Conservation (phyloP, 148 eudicot genomes). For the Nepenthes mirabilis region DNA sequence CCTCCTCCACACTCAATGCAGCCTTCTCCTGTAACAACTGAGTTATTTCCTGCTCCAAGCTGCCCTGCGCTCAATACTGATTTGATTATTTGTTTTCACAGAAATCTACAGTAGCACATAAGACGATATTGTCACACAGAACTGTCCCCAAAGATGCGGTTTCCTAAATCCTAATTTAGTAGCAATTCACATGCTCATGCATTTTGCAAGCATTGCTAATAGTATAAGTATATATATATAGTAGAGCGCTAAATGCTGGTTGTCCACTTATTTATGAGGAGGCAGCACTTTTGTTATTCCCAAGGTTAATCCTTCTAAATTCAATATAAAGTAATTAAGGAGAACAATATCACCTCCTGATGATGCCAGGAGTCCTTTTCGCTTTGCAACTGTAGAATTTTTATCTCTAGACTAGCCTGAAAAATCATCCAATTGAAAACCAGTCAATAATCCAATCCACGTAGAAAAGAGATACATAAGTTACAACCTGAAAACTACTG, state of each 20-base stretch:
- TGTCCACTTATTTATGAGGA: background rate
- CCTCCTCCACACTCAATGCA: constrained; percentile 28
- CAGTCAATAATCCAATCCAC: background rate
- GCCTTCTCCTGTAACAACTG: constrained; percentile 40
- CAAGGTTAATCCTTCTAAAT: background rate
- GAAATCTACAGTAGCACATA: background rate
- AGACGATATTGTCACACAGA: background rate
- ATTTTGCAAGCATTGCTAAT: too few relatives aligned
- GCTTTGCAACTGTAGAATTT: constrained; percentile 27
- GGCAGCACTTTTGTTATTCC: background rate
- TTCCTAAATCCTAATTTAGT: background rate
- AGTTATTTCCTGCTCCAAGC: constrained; percentile 33
- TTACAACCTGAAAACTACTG: background rate
- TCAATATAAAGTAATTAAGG: background rate
- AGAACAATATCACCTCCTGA: constrained; percentile 43
- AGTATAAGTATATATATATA: too few relatives aligned
- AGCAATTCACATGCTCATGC: too few relatives aligned
- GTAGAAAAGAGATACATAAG: background rate
- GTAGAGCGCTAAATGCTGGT: too few relatives aligned
- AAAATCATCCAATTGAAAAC: constrained; percentile 3
- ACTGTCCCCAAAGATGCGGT: background rate
- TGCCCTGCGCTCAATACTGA: constrained; percentile 27
- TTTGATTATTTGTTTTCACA: background rate
- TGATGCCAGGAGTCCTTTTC: constrained; percentile 56
- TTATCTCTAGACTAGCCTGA: constrained; percentile 44